These are phyloP conservation scores for Hirsutella thompsonii DNA, from an alignment of 2,329 filamentous ascomycete genomes.

Conservation along the genomic window DNA sequence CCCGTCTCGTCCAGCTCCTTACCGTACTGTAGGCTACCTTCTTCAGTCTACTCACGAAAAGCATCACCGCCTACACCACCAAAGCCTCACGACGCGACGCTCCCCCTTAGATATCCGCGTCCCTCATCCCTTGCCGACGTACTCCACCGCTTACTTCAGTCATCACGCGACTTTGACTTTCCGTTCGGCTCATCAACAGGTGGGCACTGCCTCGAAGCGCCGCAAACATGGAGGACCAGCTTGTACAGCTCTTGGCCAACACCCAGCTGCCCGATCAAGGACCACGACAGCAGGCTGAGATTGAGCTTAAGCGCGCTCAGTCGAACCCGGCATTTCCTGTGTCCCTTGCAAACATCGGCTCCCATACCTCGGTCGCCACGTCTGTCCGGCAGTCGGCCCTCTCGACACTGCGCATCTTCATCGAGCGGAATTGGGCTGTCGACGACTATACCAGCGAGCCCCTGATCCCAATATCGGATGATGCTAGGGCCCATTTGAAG, in stretches of 20 bases:
- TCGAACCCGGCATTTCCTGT: constrained; percentile 60
- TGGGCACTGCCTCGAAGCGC: neutral
- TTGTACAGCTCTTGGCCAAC: constrained; percentile 76
- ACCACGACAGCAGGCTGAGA: constrained; percentile 75
- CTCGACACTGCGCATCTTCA: constrained; percentile 67
- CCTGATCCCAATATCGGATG: constrained; percentile 56
- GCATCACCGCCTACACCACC: too few relatives aligned
- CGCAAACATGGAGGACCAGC: constrained; percentile 71
- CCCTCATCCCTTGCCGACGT: too few relatives aligned
- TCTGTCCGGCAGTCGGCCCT: constrained; percentile 75
- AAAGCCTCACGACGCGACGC: too few relatives aligned
- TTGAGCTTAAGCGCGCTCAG: constrained; percentile 62
- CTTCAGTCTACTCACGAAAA: too few relatives aligned
- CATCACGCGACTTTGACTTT: too few relatives aligned
- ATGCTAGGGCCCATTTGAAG: constrained; percentile 61
- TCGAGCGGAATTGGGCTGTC: constrained; percentile 72
- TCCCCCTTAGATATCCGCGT: too few relatives aligned
- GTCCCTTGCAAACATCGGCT: constrained; percentile 68
- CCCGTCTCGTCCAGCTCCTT: too few relatives aligned
- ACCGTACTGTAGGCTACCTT: too few relatives aligned
- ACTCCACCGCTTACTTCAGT: too few relatives aligned
- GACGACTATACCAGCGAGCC: constrained; percentile 54
- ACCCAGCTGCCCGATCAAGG: constrained; percentile 68
- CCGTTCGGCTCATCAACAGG: neutral
- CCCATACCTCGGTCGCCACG: constrained; percentile 58